phyloP scores from a whole-genome alignment of 2,329 filamentous ascomycete species.

The Fusarium marasasianum region DNA sequence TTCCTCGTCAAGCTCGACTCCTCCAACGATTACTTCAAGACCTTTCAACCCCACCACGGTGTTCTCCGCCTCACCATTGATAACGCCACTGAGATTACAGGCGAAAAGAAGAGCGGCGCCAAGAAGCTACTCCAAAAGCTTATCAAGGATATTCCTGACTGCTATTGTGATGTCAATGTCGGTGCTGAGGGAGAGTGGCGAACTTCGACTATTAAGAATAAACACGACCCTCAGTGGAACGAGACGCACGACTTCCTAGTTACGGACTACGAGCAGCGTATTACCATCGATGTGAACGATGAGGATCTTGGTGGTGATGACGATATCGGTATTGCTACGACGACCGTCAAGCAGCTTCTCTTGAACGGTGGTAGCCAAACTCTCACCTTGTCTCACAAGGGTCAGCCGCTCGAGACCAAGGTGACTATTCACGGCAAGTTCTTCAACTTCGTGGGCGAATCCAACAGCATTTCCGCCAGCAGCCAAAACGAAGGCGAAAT shows the following conservation, averaged over 20 bases:
- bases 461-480: slow-evolving; percentile 27
- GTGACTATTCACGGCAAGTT: slow-evolving; percentile 38
- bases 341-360: slow-evolving; percentile 36
- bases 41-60: slow-evolving; percentile 38
- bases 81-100: slow-evolving; percentile 32
- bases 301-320: slow-evolving; percentile 39
- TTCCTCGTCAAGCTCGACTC: slow-evolving; percentile 41
- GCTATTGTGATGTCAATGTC: slow-evolving; percentile 37
- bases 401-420: slow-evolving; percentile 29
- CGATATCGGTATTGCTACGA: slow-evolving; percentile 37
- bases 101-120: slow-evolving; percentile 38
- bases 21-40: slow-evolving; percentile 43
- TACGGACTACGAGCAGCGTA: slow-evolving; percentile 38
- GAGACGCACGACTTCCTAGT: slow-evolving; percentile 43
- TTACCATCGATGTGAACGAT: slow-evolving; percentile 36
- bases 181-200: slow-evolving; percentile 40
- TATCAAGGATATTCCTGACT: slow-evolving; percentile 39
- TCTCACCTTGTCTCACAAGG: slow-evolving; percentile 34
- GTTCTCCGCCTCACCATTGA: slow-evolving; percentile 39
- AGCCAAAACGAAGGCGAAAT: slow-evolving; percentile 36
- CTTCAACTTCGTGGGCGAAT: slow-evolving; percentile 33
- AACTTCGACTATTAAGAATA: slow-evolving; percentile 40
- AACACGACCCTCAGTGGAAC: slow-evolving; percentile 38
- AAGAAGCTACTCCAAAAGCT: slow-evolving; percentile 35
- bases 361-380: slow-evolving; percentile 33